Evolutionary conservation across 2,329 filamentous ascomycete species (phyloP).

Genomic region (Colletotrichum spaethianum): DNA sequence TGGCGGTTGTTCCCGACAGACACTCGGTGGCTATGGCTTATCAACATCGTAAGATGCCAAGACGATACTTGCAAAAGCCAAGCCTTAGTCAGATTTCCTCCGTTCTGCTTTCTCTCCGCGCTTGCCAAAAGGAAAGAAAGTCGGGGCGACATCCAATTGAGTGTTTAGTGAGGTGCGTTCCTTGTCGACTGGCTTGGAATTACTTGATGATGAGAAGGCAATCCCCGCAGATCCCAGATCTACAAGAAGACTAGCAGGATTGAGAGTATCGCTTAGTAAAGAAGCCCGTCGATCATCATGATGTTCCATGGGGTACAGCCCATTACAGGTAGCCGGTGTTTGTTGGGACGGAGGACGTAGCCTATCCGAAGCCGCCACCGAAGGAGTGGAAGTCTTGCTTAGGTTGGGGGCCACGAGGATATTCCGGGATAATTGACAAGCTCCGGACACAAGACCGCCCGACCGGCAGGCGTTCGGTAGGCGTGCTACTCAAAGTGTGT

Average conservation of each 20-base stretch:
- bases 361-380: neutral
- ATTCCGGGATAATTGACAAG: slow-evolving; percentile 11
- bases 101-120: neutral
- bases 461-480: neutral
- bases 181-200: neutral
- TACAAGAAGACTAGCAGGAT: neutral
- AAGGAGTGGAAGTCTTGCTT: slow-evolving; percentile 1
- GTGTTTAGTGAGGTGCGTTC: neutral
- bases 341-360: neutral
- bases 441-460: slow-evolving; percentile 24
- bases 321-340: neutral
- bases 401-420: slow-evolving; percentile 24
- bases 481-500: slow-evolving; percentile 5
- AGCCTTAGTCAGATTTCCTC: neutral
- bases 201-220: neutral
- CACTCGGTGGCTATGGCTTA: neutral
- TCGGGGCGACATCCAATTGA: neutral
- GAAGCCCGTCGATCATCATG: neutral
- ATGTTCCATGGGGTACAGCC: neutral
- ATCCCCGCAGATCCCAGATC: slow-evolving; percentile 22
- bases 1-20: neutral
- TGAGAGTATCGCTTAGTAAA: neutral
- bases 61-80: slow-evolving; percentile 10
- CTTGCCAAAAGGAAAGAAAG: neutral
- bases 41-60: slow-evolving; percentile 39